These are phyloP conservation scores for Neurospora sp. DNA, from an alignment of 495 filamentous ascomycete genomes.

Conservation along the genomic window DNA sequence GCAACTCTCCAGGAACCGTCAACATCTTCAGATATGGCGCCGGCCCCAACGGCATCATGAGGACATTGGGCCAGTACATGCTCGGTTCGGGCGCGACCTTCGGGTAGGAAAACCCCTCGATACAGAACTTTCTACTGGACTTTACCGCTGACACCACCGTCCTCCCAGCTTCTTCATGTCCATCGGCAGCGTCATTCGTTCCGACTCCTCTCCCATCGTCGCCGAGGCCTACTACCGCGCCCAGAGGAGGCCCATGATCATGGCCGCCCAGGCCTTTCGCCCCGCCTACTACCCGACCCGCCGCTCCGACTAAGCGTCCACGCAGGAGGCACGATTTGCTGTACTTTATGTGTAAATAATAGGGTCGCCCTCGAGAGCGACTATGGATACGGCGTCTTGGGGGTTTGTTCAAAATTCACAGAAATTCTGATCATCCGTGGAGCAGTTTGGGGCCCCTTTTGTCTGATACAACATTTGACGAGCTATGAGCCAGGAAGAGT, in stretches of 20 bases:
- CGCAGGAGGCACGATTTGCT: background rate
- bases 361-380: background rate
- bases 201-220: slow-evolving; percentile 56
- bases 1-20: slow-evolving; percentile 58
- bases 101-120: slow-evolving; percentile 50
- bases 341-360: background rate
- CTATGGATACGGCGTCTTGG: background rate
- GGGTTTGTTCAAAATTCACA: background rate
- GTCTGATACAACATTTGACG: background rate
- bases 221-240: slow-evolving; percentile 52
- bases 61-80: slow-evolving; percentile 95
- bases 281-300: slow-evolving; percentile 8
- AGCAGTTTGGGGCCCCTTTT: background rate
- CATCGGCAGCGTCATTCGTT: slow-evolving; percentile 90
- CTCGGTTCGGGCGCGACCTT: slow-evolving; percentile 92
- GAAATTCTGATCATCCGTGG: background rate
- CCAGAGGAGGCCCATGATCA: slow-evolving; percentile 50
- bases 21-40: slow-evolving; percentile 92
- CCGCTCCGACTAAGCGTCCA: slow-evolving; percentile 3
- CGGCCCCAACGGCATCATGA: slow-evolving; percentile 84
- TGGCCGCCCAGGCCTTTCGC: slow-evolving; percentile 43
- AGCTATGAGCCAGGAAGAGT: background rate
- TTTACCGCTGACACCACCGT: background rate
- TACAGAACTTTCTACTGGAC: background rate
- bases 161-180: slow-evolving; percentile 91